Evolutionary conservation across 306 rosid species (phyloP).

Genomic region (Adenanthera pavonina): DNA sequence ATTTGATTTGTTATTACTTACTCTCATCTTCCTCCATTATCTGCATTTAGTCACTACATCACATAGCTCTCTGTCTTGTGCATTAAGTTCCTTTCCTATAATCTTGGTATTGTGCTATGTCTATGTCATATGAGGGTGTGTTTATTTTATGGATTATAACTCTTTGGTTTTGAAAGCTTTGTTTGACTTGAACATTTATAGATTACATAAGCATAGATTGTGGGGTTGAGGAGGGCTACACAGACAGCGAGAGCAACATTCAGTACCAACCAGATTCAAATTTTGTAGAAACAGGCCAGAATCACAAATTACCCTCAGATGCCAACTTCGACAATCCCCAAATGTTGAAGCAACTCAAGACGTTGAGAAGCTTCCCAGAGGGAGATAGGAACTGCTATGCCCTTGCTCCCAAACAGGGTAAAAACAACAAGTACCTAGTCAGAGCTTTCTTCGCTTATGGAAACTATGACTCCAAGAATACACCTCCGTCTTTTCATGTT

Average conservation of each 20-base stretch:
- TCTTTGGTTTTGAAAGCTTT: background rate
- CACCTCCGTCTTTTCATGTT: constrained; percentile 41
- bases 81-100: background rate
- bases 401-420: constrained; percentile 42
- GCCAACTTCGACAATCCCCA: background rate
- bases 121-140: background rate
- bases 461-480: constrained; percentile 46
- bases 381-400: constrained; percentile 47
- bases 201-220: constrained; percentile 41
- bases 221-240: background rate
- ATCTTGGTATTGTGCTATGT: too few species aligned
- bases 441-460: constrained; percentile 36
- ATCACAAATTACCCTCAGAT: background rate
- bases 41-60: too few species aligned
- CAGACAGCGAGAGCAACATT: background rate
- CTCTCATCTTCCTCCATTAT: background rate
- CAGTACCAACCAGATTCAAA: background rate
- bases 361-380: constrained; percentile 49
- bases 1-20: background rate
- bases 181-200: background rate
- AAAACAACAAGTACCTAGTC: constrained; percentile 44
- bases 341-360: constrained; percentile 16
- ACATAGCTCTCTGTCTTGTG: background rate
- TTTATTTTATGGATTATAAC: background rate
- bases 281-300: constrained; percentile 28